Base-by-base conservation (phyloP, 2,329 filamentous ascomycete genomes). In the Diaporthe ilicicola region DNA sequence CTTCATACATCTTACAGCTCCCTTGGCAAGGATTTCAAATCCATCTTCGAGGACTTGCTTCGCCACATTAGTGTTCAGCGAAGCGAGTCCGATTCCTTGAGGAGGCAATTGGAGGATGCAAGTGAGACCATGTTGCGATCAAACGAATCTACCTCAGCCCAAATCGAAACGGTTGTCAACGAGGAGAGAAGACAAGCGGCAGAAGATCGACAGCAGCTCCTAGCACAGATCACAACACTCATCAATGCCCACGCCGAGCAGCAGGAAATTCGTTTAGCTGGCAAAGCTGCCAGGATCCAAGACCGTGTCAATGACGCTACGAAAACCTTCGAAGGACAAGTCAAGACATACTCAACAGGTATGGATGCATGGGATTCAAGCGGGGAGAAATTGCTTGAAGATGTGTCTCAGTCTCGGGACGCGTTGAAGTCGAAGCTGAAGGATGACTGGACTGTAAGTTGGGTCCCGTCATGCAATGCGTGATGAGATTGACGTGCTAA, bases 11-110 rank as follows among this genome's bases (percentile, higher is more conserved):
- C 95, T 0, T 98, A 97, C 80, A 92, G 91, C 75, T 88, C 89
- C 1, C 87, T 98, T 2, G 94, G 94, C 10, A 91, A 91, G 72
- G 94, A 98, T 75, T 94, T 97, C 84, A 97, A 95, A 79, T 84
- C 84, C 6, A 89, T 95, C 29, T 97, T 98, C 75, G 94, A 97
- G 74, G 91, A 93, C 15, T 86, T 98, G 62, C 86, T 93, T 62
- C 89, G 88, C 73, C 91, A 94, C 75, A 87, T 98, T 69, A 89
- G 90, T 46, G 86, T 90, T 12, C 95, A 98, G 78, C 93, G 92
- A 76, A 84, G 86, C 10, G 94, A 98, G 79, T 92, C 93, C 0
- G 89, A 95, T 73, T 84, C 85, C 37, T 85, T 99, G 29, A 89
- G 93, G 51, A 84, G 88, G 42, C 91, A 97, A 74, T 86, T 98